phyloP scores from a whole-genome alignment of 2,329 filamentous ascomycete genomes.

The Botryotinia globosa region DNA sequence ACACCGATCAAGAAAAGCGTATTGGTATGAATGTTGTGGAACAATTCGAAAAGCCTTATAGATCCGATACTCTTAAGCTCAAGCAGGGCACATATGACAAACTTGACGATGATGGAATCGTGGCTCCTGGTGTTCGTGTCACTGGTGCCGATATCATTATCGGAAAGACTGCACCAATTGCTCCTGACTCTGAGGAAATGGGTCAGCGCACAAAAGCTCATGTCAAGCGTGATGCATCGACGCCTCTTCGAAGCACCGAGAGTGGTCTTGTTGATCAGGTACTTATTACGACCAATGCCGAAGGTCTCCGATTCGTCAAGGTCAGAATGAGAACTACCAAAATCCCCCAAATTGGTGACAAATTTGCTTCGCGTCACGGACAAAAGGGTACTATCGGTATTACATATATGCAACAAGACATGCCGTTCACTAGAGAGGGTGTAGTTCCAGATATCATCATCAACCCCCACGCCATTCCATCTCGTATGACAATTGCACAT shows the following conservation, averaged over 20 bases:
- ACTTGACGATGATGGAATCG: constrained; percentile 92
- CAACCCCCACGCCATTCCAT: constrained; percentile 98
- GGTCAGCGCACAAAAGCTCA: constrained; percentile 88
- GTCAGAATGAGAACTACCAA: constrained; percentile 97
- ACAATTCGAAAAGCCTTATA: constrained; percentile 90
- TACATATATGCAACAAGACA: constrained; percentile 95
- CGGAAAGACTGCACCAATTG: constrained; percentile 94
- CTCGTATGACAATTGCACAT: constrained; percentile 99
- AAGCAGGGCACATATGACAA: constrained; percentile 98
- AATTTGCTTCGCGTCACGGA: constrained; percentile 98
- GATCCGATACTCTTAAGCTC: constrained; percentile 81
- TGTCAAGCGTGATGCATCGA: constrained; percentile 92
- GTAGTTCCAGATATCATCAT: constrained; percentile 95
- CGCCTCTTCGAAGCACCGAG: constrained; percentile 89
- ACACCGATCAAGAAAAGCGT: constrained; percentile 95
- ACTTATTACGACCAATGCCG: constrained; percentile 88
- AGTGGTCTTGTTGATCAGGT: constrained; percentile 96
- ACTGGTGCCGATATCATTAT: constrained; percentile 99
- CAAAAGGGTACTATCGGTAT: constrained; percentile 99
- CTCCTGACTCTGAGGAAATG: constrained; percentile 87
- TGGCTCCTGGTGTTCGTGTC: constrained; percentile 89
- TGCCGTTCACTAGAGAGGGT: constrained; percentile 94
- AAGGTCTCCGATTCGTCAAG: constrained; percentile 94
- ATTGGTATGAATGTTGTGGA: constrained; percentile 92
- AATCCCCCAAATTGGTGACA: constrained; percentile 97